These are phyloP conservation scores for Ophiocordyceps robertsii DNA, from an alignment of 2,329 filamentous ascomycete species.

Conservation along the genomic window DNA sequence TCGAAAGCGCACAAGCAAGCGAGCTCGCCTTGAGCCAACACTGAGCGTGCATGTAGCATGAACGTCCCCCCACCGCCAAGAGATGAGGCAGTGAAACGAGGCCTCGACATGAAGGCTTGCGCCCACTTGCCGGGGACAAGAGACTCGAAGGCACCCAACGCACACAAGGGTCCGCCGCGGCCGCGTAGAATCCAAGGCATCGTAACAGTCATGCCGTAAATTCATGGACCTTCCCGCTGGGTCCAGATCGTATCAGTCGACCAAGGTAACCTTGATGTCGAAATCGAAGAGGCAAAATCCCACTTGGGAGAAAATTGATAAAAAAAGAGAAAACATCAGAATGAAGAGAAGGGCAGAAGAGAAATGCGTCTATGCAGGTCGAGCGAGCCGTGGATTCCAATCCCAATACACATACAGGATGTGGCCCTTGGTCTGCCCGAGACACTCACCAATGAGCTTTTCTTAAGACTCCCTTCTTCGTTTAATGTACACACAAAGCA, in stretches of 20 bases:
- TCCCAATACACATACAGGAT: conserved; percentile 20
- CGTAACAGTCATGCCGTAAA: conserved; percentile 11
- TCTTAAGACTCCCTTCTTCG: conserved; percentile 11
- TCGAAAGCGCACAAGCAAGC: too few species aligned
- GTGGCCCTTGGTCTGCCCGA: conserved; percentile 7
- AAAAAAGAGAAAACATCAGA: conserved; percentile 9
- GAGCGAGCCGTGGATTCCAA: conserved; percentile 10
- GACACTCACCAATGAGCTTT: conserved; percentile 1
- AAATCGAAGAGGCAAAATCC: conserved; percentile 5
- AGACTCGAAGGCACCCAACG: too few species aligned
- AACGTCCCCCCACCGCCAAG: too few species aligned
- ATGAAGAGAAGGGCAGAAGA: conserved; percentile 8
- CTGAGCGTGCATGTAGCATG: too few species aligned
- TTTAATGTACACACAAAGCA: conserved; percentile 22
- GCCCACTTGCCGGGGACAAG: too few species aligned
- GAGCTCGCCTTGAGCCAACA: too few species aligned
- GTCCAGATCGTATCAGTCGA: background rate
- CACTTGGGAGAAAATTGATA: conserved; percentile 7
- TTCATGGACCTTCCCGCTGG: conserved; percentile 1
- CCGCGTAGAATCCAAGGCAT: conserved; percentile 4
- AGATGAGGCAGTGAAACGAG: too few species aligned
- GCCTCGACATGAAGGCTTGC: too few species aligned
- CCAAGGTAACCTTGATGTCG: conserved; percentile 1
- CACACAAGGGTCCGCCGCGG: background rate
- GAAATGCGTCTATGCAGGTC: conserved; percentile 15